Evolutionary conservation across 768 basidiomycete species (phyloP), one percentile per base, ranked within the genome.

Genomic region (Gloeophyllum trabeum): DNA sequence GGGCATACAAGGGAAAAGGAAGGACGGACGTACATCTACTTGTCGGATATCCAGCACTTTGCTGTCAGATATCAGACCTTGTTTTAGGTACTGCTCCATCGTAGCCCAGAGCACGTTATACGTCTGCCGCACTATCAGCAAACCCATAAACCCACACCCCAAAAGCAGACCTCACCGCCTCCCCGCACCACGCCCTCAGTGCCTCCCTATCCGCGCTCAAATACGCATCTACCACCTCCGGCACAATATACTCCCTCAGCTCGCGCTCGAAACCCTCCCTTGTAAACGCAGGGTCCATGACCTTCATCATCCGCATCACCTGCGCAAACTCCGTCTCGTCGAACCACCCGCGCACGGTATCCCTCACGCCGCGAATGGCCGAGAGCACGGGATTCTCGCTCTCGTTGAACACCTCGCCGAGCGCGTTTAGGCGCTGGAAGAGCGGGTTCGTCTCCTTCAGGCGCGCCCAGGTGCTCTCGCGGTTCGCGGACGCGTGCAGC

Each of bases 301-400:
- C 58, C 58, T 80, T 86, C 78, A 97, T 88, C 55, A 81, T 61
- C 46, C 88, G 73, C 54, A 83, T 79, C 23, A 98, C 94, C 59
- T 87, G 86, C n/a, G 96, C 96, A 36, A 84, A 92, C 66, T 99
- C 96, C 55, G 88, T 99, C 66, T 99, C 96, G 45, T 98, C 94
- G 53, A 91, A 90, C 80, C 84, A 89, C 2, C 82, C 77, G 2
- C 88, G 90, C 40, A 99, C 70, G 0, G 83, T 84, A 34, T 80
- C 71, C 1, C 92, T 93, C 39, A 96, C 81, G 5, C 75, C 71
- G 28, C 96, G 84, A 43, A 96, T 55, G 13, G 81, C 77, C 3
- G 79, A 73, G 21, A 98, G 71, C 42, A 96, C 67, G 4, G 92
- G 85, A 54, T 93, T 84, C 58, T 99, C 96, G 2, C 92, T 94